Evolutionary conservation across 805 yeast species (phyloP).

Genomic region (Candida hungchunana): DNA sequence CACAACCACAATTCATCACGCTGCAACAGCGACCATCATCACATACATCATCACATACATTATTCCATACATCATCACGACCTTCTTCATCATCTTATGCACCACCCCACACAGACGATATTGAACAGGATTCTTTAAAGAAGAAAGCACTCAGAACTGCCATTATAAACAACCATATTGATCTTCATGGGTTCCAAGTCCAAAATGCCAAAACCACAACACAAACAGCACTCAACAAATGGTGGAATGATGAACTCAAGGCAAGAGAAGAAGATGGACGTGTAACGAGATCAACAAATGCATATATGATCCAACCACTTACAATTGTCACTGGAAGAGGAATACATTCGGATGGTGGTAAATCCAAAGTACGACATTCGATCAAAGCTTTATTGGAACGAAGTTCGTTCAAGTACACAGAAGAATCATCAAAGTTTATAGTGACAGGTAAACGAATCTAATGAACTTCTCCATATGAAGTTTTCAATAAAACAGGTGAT

Average conservation of each 20-base stretch:
- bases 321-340: constrained; percentile 66
- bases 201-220: constrained; percentile 41
- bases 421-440: constrained; percentile 38
- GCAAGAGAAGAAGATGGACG: constrained; percentile 40
- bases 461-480: too few relatives aligned
- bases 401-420: constrained; percentile 41
- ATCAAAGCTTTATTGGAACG: constrained; percentile 38
- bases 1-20: too few relatives aligned
- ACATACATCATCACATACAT: too few relatives aligned
- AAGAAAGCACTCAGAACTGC: constrained; percentile 18
- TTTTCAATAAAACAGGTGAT: constrained; percentile 10
- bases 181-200: constrained; percentile 54
- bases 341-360: constrained; percentile 57
- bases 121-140: constrained; percentile 9
- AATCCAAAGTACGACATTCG: constrained; percentile 41
- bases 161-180: constrained; percentile 32
- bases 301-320: constrained; percentile 39
- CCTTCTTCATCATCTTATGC: too few relatives aligned
- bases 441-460: constrained; percentile 47
- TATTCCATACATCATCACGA: too few relatives aligned
- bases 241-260: constrained; percentile 62
- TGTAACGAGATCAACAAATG: constrained; percentile 33
- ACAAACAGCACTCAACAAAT: constrained; percentile 34
- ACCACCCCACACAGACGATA: too few relatives aligned
- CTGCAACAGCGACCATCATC: too few relatives aligned